Base-by-base conservation (phyloP, 306 rosid genomes). In the Fragaria nilgerrensis region DNA sequence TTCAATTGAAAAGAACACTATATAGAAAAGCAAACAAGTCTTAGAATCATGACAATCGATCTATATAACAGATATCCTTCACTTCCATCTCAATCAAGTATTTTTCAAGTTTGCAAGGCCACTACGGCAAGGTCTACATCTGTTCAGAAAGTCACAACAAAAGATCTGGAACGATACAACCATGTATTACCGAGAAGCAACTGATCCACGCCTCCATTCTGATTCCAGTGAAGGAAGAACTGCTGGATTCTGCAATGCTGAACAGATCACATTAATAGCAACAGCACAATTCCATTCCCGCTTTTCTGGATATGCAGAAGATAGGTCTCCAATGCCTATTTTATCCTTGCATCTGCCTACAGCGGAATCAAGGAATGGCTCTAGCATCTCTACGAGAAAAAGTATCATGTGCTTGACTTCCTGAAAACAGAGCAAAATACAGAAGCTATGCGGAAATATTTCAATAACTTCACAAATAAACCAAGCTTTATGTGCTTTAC, bases 351-450 rank as follows among this genome's bases (percentile, higher is more conserved):
- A 88, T 39, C 82, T 87, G 77, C 90, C 85, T 41, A 91, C 86
- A 74, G 92, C 94, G 67, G 98, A 97, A 90, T 94, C 97, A 66
- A 94, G 90, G 81, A 88, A 94, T 68, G 96, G 94, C 84, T 94
- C 98, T 58, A 94, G 88, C 96, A 94, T 91, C 89, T 94, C 98
- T 82, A 91, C 85, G 78, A 94, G 97, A 85, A 94, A 94, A 65
- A 94, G 92, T 82, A 94, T 88, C 80, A 74, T 90, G 82, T 82
- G 89, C 85, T 94, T 90, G 36, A 87, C 96, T 86, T 94, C 98
- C 98, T 94, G 84, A 61, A 32, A 86, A 77, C 66, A 75, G 73
- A 23, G 55, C 78, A 53, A 66, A 52, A 64, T 7, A 53, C 72
- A 79, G 55, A 66, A 13, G 72, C 63, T 15, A 71, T 72, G 32